A percentile compares a stretch with the other conserved stretches of the same genome.
Conservation (phyloP, 2,329 filamentous ascomycete species). For the Aspergillus udagawae region DNA sequence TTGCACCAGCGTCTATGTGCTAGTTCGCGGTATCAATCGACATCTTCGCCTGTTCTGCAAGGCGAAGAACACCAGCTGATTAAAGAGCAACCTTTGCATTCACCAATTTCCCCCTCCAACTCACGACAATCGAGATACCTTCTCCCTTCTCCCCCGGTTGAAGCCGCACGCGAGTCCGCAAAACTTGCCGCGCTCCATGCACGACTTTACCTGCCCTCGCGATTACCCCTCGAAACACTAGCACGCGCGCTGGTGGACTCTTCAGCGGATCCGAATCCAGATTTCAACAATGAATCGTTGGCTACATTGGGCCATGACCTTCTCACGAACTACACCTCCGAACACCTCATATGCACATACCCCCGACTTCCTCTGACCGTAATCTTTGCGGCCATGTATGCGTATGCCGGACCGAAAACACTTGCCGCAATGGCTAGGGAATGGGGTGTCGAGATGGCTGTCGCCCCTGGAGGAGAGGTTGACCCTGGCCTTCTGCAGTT, state of each 20-base stretch:
- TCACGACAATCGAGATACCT: conserved; percentile 35
- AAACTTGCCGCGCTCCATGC: conserved; percentile 92
- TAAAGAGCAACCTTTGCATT: conserved; percentile 21
- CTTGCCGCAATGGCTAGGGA: conserved; percentile 70
- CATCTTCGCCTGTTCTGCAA: conserved; percentile 29
- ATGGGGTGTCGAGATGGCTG: conserved; percentile 91
- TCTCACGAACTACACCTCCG: conserved; percentile 81
- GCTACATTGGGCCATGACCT: conserved; percentile 77
- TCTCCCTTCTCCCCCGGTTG: conserved; percentile 68
- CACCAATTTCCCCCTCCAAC: conserved; percentile 21
- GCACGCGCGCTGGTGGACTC: conserved; percentile 80
- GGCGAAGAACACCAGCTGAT: conserved; percentile 23
- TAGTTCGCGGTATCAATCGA: conserved; percentile 40
- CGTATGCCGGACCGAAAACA: conserved; percentile 73
- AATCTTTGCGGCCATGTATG: conserved; percentile 78
- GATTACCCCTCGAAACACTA: conserved; percentile 79
- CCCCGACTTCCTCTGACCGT: conserved; percentile 88
- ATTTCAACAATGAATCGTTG: conserved; percentile 86
- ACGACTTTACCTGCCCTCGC: conserved; percentile 74
- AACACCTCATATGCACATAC: conserved; percentile 83
- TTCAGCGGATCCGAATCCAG: conserved; percentile 72
- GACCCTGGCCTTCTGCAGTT: conserved; percentile 90
- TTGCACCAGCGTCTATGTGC: conserved; percentile 35
- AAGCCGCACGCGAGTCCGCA: conserved; percentile 66
- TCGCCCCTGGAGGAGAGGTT: conserved; percentile 81